A percentile compares a stretch with the other conserved stretches of the same genome.
Evolutionary conservation across 2,329 filamentous ascomycete genomes (phyloP).

Genomic region (Thyridium curvatum): DNA sequence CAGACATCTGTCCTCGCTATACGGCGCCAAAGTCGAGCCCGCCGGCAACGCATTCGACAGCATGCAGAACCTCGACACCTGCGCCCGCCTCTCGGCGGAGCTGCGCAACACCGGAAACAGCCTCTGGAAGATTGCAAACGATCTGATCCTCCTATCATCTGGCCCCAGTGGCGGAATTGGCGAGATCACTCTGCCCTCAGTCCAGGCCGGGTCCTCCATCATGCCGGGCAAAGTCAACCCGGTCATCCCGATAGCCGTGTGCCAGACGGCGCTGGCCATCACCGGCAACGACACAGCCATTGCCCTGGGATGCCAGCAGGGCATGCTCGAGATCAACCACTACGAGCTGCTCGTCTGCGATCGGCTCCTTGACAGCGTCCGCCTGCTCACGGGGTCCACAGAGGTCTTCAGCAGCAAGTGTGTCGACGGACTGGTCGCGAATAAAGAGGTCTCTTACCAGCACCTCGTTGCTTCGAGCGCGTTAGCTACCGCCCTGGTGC

Average conservation of each 20-base stretch:
- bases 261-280: slow-evolving; percentile 1
- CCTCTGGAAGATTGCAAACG: slow-evolving; percentile 3
- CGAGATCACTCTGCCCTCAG: slow-evolving; percentile 2
- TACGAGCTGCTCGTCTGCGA: slow-evolving; percentile 3
- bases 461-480: slow-evolving; percentile 2
- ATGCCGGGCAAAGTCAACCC: slow-evolving; percentile 5
- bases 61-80: slow-evolving; percentile 5
- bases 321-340: slow-evolving; percentile 5
- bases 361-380: slow-evolving; percentile 1
- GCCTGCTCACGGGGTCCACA: no score
- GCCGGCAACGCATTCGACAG: slow-evolving; percentile 1
- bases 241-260: slow-evolving; percentile 2
- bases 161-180: slow-evolving; percentile 2
- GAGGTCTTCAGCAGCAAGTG: neutral
- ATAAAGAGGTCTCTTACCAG: slow-evolving; percentile 1
- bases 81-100: slow-evolving; percentile 3
- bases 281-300: slow-evolving; percentile 2
- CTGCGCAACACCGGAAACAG: slow-evolving; percentile 2
- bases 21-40: neutral
- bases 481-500: no score
- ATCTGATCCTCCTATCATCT: slow-evolving; percentile 2
- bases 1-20: no score
- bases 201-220: slow-evolving; percentile 4
- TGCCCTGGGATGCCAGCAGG: slow-evolving; percentile 2
- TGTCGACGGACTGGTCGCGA: slow-evolving; percentile 2